phyloP scores from a whole-genome alignment of 2,329 filamentous ascomycete genomes.

The Pezicula radicicola region DNA sequence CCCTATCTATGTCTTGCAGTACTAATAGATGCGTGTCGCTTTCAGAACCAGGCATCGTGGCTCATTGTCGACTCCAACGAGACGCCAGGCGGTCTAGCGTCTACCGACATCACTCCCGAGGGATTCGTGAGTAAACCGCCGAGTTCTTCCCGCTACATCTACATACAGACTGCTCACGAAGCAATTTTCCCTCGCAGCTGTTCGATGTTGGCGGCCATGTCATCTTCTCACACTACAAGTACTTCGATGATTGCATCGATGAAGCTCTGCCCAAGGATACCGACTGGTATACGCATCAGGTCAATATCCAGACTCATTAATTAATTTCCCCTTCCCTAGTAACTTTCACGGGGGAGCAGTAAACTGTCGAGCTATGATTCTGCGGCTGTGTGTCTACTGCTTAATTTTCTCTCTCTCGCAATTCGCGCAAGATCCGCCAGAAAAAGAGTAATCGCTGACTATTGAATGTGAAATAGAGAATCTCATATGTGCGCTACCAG shows the following conservation, averaged over 20 bases:
- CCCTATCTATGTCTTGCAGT: no score
- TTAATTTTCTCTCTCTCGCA: no score
- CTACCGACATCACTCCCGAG: conserved; percentile 91
- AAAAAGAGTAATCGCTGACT: no score
- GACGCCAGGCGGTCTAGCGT: conserved; percentile 91
- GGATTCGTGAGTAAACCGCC: conserved; percentile 75
- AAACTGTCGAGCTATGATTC: no score
- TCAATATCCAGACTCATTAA: no score
- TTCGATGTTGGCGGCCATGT: conserved; percentile 77
- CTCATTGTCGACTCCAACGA: conserved; percentile 91
- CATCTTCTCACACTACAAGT: conserved; percentile 77
- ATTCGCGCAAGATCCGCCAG: no score
- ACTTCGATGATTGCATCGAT: conserved; percentile 98
- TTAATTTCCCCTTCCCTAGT: no score
- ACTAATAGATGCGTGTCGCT: no score
- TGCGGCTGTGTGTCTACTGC: no score
- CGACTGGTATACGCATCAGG: conserved; percentile 95
- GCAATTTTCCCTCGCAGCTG: conserved; percentile 53
- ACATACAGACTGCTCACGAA: conserved; percentile 11
- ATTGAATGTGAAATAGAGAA: conserved; percentile 46
- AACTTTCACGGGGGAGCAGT: no score
- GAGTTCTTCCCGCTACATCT: not conserved
- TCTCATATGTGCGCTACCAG: conserved; percentile 99
- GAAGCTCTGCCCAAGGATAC: conserved; percentile 91
- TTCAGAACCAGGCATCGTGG: conserved; percentile 66